A percentile compares a stretch with the other conserved stretches of the same genome.
Conservation (phyloP, 2,329 filamentous ascomycete genomes). For the Rhytidhysteron rufulum region DNA sequence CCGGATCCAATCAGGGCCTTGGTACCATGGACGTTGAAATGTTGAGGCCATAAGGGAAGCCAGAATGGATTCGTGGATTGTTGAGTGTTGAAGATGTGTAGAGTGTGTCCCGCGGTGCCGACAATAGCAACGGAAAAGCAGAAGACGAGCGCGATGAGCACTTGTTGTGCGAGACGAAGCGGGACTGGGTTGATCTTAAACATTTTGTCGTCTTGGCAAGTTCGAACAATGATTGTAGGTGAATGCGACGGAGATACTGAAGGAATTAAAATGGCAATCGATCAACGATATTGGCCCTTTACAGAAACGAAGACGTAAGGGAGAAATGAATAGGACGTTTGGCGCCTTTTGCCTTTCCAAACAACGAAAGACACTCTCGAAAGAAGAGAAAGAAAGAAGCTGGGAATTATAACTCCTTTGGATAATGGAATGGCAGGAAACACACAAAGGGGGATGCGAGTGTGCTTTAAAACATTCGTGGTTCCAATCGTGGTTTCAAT, state of each 20-base stretch:
- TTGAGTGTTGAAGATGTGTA: conserved; percentile 42
- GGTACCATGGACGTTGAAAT: conserved; percentile 45
- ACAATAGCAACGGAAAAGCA: conserved; percentile 40
- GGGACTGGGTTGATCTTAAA: conserved; percentile 37
- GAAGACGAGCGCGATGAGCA: conserved; percentile 34
- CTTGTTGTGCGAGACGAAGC: conserved; percentile 31
- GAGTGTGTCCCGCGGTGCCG: conserved; percentile 40
- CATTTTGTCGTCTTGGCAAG: no score
- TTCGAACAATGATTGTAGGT: not conserved
- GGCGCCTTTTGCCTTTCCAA: conserved; percentile 2
- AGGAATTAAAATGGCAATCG: no score
- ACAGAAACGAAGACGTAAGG: conserved; percentile 1
- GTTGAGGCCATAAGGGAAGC: conserved; percentile 45
- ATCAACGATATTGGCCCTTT: conserved; percentile 2
- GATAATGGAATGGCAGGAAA: conserved; percentile 11
- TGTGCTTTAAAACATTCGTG: conserved; percentile 32
- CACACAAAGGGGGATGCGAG: conserved; percentile 15
- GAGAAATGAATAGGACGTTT: conserved; percentile 2
- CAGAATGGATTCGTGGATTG: conserved; percentile 45
- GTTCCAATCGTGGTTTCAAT: conserved; percentile 28
- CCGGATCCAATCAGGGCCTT: conserved; percentile 39
- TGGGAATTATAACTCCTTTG: conserved; percentile 13
- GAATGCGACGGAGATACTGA: not conserved
- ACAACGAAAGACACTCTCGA: no score
- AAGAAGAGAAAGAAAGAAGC: conserved; percentile 5